Conservation (phyloP, 148 eudicot genomes). For the Amaranthus hypochondriacus region DNA sequence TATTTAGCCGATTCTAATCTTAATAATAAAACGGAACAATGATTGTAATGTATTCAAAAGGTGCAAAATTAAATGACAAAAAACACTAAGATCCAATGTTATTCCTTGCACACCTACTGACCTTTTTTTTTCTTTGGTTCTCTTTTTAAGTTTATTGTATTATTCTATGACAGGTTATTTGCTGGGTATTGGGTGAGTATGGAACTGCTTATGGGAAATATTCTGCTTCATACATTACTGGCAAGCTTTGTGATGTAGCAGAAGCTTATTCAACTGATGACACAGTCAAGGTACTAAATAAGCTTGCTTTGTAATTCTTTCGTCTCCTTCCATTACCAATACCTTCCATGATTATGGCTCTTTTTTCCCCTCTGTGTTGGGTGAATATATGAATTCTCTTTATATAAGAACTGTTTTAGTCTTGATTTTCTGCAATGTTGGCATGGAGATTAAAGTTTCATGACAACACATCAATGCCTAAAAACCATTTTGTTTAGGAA, state of each 20-base stretch:
- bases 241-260: conserved; percentile 92
- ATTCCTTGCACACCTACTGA: not conserved
- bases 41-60: too few relatives aligned
- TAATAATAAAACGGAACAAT: too few relatives aligned
- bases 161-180: conserved; percentile 58
- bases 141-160: not conserved
- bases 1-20: too few relatives aligned
- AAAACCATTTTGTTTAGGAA: too few relatives aligned
- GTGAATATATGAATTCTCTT: too few relatives aligned
- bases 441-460: too few relatives aligned
- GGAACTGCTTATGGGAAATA: conserved; percentile 90
- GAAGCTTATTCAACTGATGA: conserved; percentile 93
- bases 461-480: too few relatives aligned
- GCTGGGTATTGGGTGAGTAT: conserved; percentile 99
- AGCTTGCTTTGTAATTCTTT: not conserved
- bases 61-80: too few relatives aligned
- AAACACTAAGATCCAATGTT: too few relatives aligned
- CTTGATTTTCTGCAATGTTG: too few relatives aligned
- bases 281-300: conserved; percentile 65
- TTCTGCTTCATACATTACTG: conserved; percentile 87
- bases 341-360: not conserved
- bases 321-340: not conserved
- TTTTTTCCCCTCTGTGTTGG: not conserved
- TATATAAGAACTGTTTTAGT: too few relatives aligned
- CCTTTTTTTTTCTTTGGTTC: not conserved